Evolutionary conservation across 805 yeast species (phyloP), one percentile per base, ranked within the genome.

Genomic region (Scheffersomyces spartinae): DNA sequence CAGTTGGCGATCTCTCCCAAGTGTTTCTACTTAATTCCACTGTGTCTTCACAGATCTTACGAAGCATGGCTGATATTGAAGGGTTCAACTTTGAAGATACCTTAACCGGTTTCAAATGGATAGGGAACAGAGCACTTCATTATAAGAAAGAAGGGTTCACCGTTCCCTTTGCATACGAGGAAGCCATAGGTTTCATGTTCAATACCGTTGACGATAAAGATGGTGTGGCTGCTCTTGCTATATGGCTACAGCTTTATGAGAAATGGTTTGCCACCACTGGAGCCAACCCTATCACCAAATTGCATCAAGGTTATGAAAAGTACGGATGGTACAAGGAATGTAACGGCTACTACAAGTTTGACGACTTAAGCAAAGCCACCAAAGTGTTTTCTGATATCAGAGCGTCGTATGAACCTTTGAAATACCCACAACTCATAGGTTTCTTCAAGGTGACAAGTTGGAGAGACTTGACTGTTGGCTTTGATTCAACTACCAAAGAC

Each of bases 91-190:
- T 65, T 49, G 64, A 58, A 21, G 96, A 91, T 34, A 88, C 97
- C 0, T 61, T 88, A 29, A 88, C 97, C 1, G 98, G 98, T 1
- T 88, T 88, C 61, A 88, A 88, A 53, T 88, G 98, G 98, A 77
- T 88, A 18, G 98, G 97, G 3, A 88, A 88, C 45, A 69, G 72
- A 35, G 91, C 95, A 2, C 71, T 78, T 18, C 80, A 75, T 6
- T 55, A 82, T 25, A 84, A 79, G 35, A 33, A 43, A 0, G 46
- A 67, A 22, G 94, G 94, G 0, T 71, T 43, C 40, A 34, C 27
- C 4, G 94, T 86, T 2, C 94, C 95, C 0, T 85, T 88, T 56
- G 96, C 82, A 0, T 88, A 68, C 46, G 98, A 88, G 50, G 98
- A 88, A 46, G 97, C 97, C 2, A 79, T 88, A 36, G 98, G 98